Evolutionary conservation across 495 filamentous ascomycete genomes (phyloP), one percentile per base, ranked within the genome.

Genomic region (Penicillium cinerascens): DNA sequence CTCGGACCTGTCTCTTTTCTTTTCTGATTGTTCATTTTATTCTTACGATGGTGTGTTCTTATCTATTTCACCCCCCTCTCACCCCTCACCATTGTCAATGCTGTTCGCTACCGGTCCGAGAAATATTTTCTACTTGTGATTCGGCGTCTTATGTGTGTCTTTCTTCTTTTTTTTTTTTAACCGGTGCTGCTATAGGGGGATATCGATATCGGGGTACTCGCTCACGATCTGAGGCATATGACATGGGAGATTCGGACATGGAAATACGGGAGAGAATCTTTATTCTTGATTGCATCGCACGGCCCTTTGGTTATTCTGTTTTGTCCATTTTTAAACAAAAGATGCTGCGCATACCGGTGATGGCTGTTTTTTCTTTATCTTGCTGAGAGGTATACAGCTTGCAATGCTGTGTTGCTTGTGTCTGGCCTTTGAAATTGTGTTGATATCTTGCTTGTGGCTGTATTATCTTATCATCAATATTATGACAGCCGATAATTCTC

Each of bases 381-480:
- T 56, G 44, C 51, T 51, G 47, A 49, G 61, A 40, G 59, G 56
- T 67, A 69, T 66, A 64, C 64, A 66, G 52, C 52, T 38, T 51
- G 23, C 38, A 51, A 60, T 59, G 41, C 41, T 60, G 54, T 59
- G 56, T 62, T 54, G 47, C 51, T 56, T 59, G 47, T 66, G 33
- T 44, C 51, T 47, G 37, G 17, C 13, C 41, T 26, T n/a, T n/a
- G n/a, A 9, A 42, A 35, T 15, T 45, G 39, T 54, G 51, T 55
- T 45, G 56, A 58, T 62, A 54, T 21, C 27, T 62, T 57, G 50
- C 49, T 64, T 42, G 29, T 59, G 54, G 56, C 56, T 65, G 48
- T 57, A 33, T 33, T 33, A 33, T 33, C 13, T 13, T 3, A 1
- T 3, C 10, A 3, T 33, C 11, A 3, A 33, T 33, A 13, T 1